phyloP scores from a whole-genome alignment of 2,329 filamentous ascomycete genomes.

The Westerdykella aurantiaca region DNA sequence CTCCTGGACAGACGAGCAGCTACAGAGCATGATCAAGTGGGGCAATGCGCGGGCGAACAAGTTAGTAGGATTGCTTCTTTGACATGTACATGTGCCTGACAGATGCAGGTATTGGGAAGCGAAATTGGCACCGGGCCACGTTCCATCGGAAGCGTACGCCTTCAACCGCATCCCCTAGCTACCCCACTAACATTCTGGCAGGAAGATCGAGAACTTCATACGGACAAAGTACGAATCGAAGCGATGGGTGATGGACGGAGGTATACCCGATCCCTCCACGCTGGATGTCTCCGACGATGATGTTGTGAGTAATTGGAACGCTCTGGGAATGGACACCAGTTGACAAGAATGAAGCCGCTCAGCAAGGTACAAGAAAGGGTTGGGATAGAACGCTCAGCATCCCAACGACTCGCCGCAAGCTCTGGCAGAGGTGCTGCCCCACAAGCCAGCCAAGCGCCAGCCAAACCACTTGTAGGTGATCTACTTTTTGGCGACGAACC shows the following conservation, averaged over 20 bases:
- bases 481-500: constrained; percentile 70
- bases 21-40: constrained; percentile 91
- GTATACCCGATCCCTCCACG: constrained; percentile 85
- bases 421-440: constrained; percentile 23
- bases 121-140: constrained; percentile 83
- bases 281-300: constrained; percentile 82
- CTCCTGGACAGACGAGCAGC: constrained; percentile 96
- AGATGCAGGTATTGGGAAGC: constrained; percentile 74
- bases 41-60: constrained; percentile 95
- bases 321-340: neutral
- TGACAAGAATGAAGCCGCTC: constrained; percentile 47
- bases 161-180: neutral
- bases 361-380: constrained; percentile 65
- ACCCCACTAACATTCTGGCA: constrained; percentile 19
- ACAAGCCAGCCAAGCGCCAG: constrained; percentile 43
- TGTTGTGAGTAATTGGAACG: constrained; percentile 49
- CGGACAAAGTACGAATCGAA: constrained; percentile 98
- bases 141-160: constrained; percentile 75
- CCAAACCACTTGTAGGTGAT: constrained; percentile 51
- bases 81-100: constrained; percentile 19
- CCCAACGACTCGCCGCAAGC: constrained; percentile 44
- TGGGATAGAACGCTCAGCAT: constrained; percentile 58
- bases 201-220: constrained; percentile 99
- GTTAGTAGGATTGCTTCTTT: constrained; percentile 39
- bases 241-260: constrained; percentile 98